phyloP scores from a whole-genome alignment of 192 early-diverging fungal species.

The Backusella liffmaniae region DNA sequence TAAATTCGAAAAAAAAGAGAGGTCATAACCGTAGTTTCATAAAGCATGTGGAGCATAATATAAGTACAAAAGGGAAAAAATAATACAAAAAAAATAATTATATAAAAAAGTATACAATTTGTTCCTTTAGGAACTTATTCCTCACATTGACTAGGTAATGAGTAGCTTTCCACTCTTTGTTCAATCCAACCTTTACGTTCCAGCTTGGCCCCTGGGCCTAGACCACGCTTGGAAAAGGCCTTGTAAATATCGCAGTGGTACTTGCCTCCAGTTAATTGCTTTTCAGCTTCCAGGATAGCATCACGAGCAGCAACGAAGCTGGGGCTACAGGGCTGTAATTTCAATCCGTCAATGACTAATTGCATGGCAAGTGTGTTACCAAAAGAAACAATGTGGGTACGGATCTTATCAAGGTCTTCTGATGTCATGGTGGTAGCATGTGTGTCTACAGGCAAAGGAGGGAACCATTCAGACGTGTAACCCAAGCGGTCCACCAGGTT shows the following conservation, averaged over 20 bases:
- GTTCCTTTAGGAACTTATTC: neutral
- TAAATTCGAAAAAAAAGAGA: neutral
- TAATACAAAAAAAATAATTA: conserved; percentile 3
- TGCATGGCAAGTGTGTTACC: conserved; percentile 71
- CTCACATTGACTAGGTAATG: conserved; percentile 15
- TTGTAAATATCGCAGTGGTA: conserved; percentile 71
- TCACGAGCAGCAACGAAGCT: conserved; percentile 71
- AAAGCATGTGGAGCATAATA: neutral
- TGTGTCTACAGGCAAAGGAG: conserved; percentile 22
- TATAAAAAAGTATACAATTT: neutral
- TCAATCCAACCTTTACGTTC: conserved; percentile 29
- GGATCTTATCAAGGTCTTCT: conserved; percentile 32
- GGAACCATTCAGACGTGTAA: conserved; percentile 58
- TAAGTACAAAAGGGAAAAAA: neutral
- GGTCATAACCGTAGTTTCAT: neutral
- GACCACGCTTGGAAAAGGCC: conserved; percentile 86
- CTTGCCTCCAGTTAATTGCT: conserved; percentile 57
- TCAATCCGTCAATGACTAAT: conserved; percentile 72
- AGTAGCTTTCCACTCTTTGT: conserved; percentile 25
- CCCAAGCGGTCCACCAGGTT: conserved; percentile 60
- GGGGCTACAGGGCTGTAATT: conserved; percentile 75
- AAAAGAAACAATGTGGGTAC: conserved; percentile 39
- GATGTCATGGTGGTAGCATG: conserved; percentile 15
- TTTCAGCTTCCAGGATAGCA: conserved; percentile 68
- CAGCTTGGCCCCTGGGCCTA: conserved; percentile 70